Base-by-base conservation (phyloP, 2,329 filamentous ascomycete genomes). In the Eutypella sp. region DNA sequence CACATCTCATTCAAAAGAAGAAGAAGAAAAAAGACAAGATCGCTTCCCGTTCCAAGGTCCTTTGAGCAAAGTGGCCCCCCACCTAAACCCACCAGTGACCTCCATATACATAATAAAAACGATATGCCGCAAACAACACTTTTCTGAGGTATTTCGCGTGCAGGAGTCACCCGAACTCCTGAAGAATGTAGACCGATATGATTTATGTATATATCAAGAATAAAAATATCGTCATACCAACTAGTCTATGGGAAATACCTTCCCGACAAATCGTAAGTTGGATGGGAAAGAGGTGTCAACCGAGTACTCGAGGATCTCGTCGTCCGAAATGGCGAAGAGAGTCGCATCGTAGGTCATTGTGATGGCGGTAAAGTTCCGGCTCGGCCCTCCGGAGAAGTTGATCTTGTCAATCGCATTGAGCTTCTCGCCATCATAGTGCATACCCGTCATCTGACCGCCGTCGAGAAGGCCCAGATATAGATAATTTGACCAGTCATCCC, bases 291-390 rank as follows among this genome's bases (percentile, higher is more conserved):
- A 40, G 18, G 47, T 47, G 39, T 57, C 53, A 6, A 60, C 22
- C 7, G 48, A 46, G 45, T 56, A 60, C 42, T 60, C 55, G 15
- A 55, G 40, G 25, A 60, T 52, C 45, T 56, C 36, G 42, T 52
- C 48, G 36, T 52, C 46, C 15, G 56, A 53, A n/a, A 60, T 58
- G 16, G 49, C 58, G 41, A 59, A 60, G 42, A 60, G 55, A 48
- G 53, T 56, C 16, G 49, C 58, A 23, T 60, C 57, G 6, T 47
- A 42, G 20, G 54, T 52, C 46, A 58, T 52, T 4, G 58, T 53
- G 44, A 60, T 57, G 22, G 56, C 47, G 4, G 53, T 54, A 40
- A 60, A 58, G 25, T 56, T 58, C 18, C 40, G 40, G 15, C 43
- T 41, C 20, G 57, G 57, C 1, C 55, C 56, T 11, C 48, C 49